Evolutionary conservation across 2,329 filamentous ascomycete species (phyloP), one percentile per base, ranked within the genome.

Genomic region (Rutstroemia sp.): DNA sequence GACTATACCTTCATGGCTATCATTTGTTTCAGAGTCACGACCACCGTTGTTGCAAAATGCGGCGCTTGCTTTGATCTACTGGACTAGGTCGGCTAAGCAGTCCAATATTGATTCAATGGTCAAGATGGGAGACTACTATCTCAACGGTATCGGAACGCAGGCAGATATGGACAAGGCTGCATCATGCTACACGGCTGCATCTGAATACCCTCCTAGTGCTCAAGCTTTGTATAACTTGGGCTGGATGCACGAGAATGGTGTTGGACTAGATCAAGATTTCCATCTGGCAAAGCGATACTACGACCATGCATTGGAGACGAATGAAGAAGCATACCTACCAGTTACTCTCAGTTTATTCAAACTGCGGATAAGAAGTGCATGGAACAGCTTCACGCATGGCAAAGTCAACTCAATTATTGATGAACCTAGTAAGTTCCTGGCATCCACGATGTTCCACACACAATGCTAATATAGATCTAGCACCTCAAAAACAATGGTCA

Each of bases 171-270:
- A 92, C 64, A 96, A 96, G 71, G 95, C 95, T 5, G 91, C 92
- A 0, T 85, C 88, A 46, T 99, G 94, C 74, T 99, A 99, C 67
- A 87, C 88, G 53, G 88, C 89, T 4, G 94, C 94, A 1, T 92
- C 92, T 0, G 94, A 99, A 68, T 91, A 88, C 58, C 85, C 92
- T 64, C 87, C 91, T 68, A 95, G 90, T 64, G 94, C 92, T 2
- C 95, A 99, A 72, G 94, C 95, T 14, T 83, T 96, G 57, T 99
- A 91, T 82, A 97, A 99, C 66, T 77, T 99, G 14, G 95, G 94
- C 5, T 99, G 94, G 94, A 97, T 99, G 92, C 91, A 99, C 68
- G 94, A 99, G 73, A 96, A 97, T 67, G 94, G 94, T 7, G 79
- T 97, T 50, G 90, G 92, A 2, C 81, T 97, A 19, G 87, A 88